These are phyloP conservation scores for Baorangia bicolor DNA, from an alignment of 768 basidiomycete genomes.

Conservation along the genomic window DNA sequence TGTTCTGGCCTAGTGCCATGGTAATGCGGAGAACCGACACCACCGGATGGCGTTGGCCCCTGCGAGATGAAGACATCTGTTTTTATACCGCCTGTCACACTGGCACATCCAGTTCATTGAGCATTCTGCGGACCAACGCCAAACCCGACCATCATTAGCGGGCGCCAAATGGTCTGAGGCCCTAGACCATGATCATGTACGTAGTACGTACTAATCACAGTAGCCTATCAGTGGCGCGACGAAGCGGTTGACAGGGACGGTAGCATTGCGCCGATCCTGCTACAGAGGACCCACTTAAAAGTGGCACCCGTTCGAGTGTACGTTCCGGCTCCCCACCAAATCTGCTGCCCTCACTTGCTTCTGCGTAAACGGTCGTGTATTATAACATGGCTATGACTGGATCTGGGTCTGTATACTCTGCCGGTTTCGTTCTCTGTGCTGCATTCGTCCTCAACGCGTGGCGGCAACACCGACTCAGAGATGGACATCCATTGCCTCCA, in stretches of 20 bases:
- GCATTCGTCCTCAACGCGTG: conserved; percentile 12
- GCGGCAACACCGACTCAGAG: conserved; percentile 11
- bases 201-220: too few relatives aligned
- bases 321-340: neutral
- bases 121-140: too few relatives aligned
- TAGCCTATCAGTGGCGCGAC: too few relatives aligned
- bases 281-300: neutral
- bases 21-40: neutral
- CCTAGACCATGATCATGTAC: too few relatives aligned
- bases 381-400: neutral
- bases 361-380: neutral
- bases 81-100: too few relatives aligned
- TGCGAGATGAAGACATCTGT: neutral
- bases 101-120: too few relatives aligned
- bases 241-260: neutral
- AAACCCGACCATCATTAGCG: too few relatives aligned
- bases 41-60: neutral
- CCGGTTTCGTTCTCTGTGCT: conserved; percentile 2
- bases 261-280: neutral
- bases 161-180: too few relatives aligned
- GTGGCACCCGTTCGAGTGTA: neutral
- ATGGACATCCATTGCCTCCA: conserved; percentile 40
- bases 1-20: neutral
- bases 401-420: conserved; percentile 1
- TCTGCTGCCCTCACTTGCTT: neutral